A percentile compares a stretch with the other conserved stretches of the same genome.
Evolutionary conservation across 257 asterid species (phyloP).

Genomic region (Lavandula angustifolia): DNA sequence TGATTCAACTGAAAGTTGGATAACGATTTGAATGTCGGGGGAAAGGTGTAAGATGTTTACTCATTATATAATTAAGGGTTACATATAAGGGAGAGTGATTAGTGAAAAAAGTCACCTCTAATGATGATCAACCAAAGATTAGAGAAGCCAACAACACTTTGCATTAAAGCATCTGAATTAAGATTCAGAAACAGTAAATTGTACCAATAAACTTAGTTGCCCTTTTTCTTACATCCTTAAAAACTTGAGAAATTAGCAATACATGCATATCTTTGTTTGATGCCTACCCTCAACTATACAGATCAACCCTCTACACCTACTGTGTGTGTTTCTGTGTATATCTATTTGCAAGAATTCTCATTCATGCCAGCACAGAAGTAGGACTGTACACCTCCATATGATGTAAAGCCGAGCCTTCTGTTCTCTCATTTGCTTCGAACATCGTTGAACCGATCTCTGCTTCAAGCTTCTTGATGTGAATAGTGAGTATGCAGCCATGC

Average conservation of each 20-base stretch:
- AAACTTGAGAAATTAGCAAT: conserved; percentile 23
- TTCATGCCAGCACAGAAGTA: conserved; percentile 65
- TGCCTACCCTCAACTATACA: conserved; percentile 23
- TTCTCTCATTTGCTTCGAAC: conserved; percentile 72
- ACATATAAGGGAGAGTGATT: too few relatives aligned
- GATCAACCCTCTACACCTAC: conserved; percentile 24
- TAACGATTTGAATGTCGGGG: too few relatives aligned
- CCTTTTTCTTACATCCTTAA: background rate
- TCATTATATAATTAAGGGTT: too few relatives aligned
- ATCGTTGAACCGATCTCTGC: conserved; percentile 46
- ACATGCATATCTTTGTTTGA: too few relatives aligned
- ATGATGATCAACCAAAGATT: too few relatives aligned
- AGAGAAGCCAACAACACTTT: too few relatives aligned
- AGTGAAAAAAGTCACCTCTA: too few relatives aligned
- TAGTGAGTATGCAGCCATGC: conserved; percentile 47
- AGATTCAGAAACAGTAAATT: too few relatives aligned
- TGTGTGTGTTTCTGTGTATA: background rate
- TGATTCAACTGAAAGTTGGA: too few relatives aligned
- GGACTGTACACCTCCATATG: conserved; percentile 75
- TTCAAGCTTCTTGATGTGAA: conserved; percentile 48
- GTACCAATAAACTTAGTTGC: too few relatives aligned
- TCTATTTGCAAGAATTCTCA: conserved; percentile 17
- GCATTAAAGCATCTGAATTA: background rate
- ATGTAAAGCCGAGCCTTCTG: conserved; percentile 80
- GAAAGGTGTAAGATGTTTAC: too few relatives aligned